Conservation (phyloP, 208 protist species). For the Crithidia expoeki region DNA sequence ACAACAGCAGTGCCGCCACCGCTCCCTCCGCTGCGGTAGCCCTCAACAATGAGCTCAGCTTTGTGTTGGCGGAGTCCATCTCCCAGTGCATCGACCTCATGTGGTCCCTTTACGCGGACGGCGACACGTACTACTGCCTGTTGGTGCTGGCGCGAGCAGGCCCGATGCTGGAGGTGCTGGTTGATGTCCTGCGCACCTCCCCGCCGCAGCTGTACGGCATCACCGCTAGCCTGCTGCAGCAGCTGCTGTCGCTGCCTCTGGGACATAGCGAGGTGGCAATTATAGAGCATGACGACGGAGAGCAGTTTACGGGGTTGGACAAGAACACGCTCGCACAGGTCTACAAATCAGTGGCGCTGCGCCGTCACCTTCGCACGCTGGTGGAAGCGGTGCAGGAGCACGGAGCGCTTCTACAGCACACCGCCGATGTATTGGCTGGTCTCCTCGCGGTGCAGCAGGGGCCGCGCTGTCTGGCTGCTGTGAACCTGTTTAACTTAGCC, state of each 20-base stretch:
- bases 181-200: constrained; percentile 49
- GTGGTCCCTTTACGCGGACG: constrained; percentile 65
- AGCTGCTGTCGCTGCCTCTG: constrained; percentile 61
- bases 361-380: constrained; percentile 52
- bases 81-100: constrained; percentile 76
- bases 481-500: constrained; percentile 49
- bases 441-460: constrained; percentile 51
- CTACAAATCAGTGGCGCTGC: constrained; percentile 38
- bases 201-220: constrained; percentile 72
- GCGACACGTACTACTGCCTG: constrained; percentile 72
- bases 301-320: constrained; percentile 9
- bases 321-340: constrained; percentile 14
- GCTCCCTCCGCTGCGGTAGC: constrained; percentile 13
- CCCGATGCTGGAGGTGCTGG: constrained; percentile 53
- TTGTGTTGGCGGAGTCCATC: constrained; percentile 66
- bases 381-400: constrained; percentile 44
- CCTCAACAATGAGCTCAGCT: constrained; percentile 63
- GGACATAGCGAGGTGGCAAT: constrained; percentile 34
- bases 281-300: not conserved
- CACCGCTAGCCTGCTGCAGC: constrained; percentile 44
- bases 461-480: constrained; percentile 45
- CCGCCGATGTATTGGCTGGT: constrained; percentile 43
- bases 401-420: constrained; percentile 49
- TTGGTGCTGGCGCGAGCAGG: constrained; percentile 67
- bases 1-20: not conserved